Evolutionary conservation across 2,329 filamentous ascomycete genomes (phyloP).

Genomic region (Botrytis pseudocinerea): DNA sequence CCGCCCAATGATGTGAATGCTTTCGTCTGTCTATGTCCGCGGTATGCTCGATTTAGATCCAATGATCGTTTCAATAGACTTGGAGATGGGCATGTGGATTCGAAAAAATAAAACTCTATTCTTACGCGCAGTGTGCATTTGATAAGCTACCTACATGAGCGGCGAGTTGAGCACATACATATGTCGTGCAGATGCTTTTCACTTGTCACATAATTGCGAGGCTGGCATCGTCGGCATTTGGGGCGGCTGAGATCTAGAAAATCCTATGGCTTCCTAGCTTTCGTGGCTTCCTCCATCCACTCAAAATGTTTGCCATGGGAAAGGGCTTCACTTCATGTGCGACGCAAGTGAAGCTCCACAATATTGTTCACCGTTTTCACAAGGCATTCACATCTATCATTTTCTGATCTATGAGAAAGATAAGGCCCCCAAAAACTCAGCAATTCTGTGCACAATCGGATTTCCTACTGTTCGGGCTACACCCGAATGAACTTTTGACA

Average conservation of each 20-base stretch:
- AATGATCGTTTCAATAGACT: background rate
- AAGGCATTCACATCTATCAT: conserved; percentile 1
- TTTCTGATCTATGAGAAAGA: background rate
- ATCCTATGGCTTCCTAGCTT: background rate
- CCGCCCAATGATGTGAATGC: background rate
- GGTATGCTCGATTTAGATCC: background rate
- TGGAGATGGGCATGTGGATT: background rate
- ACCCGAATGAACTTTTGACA: background rate
- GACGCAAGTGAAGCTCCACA: background rate
- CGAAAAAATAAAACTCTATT: background rate
- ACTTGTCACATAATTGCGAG: background rate
- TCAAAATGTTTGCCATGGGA: background rate
- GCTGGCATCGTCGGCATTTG: background rate
- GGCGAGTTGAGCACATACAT: conserved; percentile 1
- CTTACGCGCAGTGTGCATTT: background rate
- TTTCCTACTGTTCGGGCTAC: background rate
- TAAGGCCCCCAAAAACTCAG: background rate
- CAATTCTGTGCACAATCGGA: background rate
- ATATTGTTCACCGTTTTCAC: background rate
- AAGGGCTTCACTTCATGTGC: background rate
- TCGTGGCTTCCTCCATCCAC: background rate
- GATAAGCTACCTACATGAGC: background rate
- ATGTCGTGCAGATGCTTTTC: conserved; percentile 6
- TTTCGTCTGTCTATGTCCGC: background rate
- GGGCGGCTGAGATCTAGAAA: background rate